These are phyloP conservation scores for Annulohypoxylon stygium DNA, from an alignment of 495 filamentous ascomycete species.

Conservation along the genomic window DNA sequence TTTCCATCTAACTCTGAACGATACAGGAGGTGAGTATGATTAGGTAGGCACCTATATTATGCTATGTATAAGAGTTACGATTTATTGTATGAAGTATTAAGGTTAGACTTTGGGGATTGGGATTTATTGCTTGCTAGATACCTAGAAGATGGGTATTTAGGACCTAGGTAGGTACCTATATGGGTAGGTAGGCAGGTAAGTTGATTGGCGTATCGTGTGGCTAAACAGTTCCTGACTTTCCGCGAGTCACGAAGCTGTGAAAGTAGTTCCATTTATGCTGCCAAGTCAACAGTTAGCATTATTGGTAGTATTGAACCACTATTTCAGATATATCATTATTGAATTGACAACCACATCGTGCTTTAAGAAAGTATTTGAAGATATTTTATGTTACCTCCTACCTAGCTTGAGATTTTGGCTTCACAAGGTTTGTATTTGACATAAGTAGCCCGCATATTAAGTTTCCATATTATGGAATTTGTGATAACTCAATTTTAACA, in stretches of 20 bases:
- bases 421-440: not conserved
- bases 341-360: not conserved
- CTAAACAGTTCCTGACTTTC: not conserved
- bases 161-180: too few relatives aligned
- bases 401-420: too few relatives aligned
- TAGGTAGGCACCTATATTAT: not conserved
- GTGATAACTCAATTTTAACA: not conserved
- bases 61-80: too few relatives aligned
- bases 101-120: not conserved
- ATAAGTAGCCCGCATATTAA: not conserved
- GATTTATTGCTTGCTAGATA: too few relatives aligned
- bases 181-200: not conserved
- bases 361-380: not conserved
- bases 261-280: not conserved
- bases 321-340: not conserved
- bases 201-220: not conserved
- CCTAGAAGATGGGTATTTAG: too few relatives aligned
- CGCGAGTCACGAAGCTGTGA: not conserved
- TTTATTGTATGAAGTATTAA: not conserved
- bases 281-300: not conserved
- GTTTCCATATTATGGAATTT: not conserved
- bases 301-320: not conserved
- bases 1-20: not conserved
- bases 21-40: not conserved
- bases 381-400: not conserved